A percentile compares a stretch with the other conserved stretches of the same genome.
Conservation (phyloP, 768 basidiomycete genomes). For the Sporobolomyces roseus region DNA sequence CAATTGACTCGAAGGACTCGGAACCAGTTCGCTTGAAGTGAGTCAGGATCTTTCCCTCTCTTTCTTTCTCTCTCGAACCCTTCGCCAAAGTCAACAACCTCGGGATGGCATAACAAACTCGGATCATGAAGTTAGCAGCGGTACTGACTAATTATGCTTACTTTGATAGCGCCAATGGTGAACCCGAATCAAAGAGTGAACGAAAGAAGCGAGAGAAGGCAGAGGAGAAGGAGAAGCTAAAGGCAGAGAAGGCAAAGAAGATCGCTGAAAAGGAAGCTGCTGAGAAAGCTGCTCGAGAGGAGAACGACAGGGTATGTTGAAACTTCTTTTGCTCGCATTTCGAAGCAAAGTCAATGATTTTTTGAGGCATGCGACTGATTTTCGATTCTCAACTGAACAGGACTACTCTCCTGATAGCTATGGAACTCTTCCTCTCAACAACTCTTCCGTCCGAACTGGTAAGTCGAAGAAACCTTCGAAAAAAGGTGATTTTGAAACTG, state of each 20-base stretch:
- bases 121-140: too few species aligned
- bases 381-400: conserved; percentile 49
- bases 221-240: conserved; percentile 83
- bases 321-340: too few species aligned
- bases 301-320: conserved; percentile 60
- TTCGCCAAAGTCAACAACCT: too few species aligned
- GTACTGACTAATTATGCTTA: not conserved
- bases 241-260: conserved; percentile 81
- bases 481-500: conserved; percentile 1
- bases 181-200: conserved; percentile 72
- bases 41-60: conserved; percentile 6
- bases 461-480: conserved; percentile 30
- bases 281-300: conserved; percentile 63
- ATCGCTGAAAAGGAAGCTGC: conserved; percentile 75
- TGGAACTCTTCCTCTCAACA: conserved; percentile 81
- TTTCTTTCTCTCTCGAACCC: not conserved
- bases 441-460: conserved; percentile 71
- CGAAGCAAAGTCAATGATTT: too few species aligned
- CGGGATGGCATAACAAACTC: too few species aligned
- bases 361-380: too few species aligned
- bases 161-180: conserved; percentile 44
- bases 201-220: conserved; percentile 87
- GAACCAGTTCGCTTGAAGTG: conserved; percentile 26
- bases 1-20: conserved; percentile 12
- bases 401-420: conserved; percentile 65